Conservation (phyloP, 169 alveolate genomes). For the Babesia bigemina region DNA sequence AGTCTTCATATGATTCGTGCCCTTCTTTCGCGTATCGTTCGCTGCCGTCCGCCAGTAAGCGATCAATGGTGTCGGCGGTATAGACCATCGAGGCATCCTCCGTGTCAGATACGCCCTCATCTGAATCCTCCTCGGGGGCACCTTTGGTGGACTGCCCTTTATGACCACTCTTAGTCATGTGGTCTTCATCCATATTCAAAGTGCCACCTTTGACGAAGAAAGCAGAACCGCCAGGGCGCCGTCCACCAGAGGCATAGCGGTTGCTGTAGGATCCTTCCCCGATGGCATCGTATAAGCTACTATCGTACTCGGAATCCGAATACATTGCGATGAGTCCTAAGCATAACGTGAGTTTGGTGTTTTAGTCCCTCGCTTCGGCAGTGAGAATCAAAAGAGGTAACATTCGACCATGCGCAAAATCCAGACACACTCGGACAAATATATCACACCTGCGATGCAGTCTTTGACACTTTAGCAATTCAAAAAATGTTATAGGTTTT, state of each 20-base stretch:
- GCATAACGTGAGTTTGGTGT: too few species aligned
- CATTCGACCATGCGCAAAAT: too few species aligned
- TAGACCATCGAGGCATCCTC: background rate
- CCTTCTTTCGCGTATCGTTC: background rate
- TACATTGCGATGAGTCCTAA: too few species aligned
- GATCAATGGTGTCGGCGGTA: constrained; percentile 14
- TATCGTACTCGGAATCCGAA: too few species aligned
- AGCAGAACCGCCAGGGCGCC: background rate
- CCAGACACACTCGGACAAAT: background rate
- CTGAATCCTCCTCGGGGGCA: background rate
- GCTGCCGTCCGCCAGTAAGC: background rate
- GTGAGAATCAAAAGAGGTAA: too few species aligned
- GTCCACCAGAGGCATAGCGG: background rate
- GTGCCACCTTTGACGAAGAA: constrained; percentile 28
- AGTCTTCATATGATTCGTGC: background rate
- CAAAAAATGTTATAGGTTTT: too few species aligned
- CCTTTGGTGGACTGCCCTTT: too few species aligned
- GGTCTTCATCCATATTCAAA: background rate
- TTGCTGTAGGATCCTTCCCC: too few species aligned
- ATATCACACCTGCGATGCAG: background rate
- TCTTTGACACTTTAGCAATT: too few species aligned
- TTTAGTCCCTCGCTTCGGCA: too few species aligned
- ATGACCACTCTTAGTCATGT: too few species aligned
- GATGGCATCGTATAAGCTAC: too few species aligned
- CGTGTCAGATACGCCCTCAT: background rate